Percentiles rank a stretch among this genome's conserved stretches.
Evolutionary conservation across 2,329 filamentous ascomycete genomes (phyloP).

Genomic region (Verticillium longisporum): DNA sequence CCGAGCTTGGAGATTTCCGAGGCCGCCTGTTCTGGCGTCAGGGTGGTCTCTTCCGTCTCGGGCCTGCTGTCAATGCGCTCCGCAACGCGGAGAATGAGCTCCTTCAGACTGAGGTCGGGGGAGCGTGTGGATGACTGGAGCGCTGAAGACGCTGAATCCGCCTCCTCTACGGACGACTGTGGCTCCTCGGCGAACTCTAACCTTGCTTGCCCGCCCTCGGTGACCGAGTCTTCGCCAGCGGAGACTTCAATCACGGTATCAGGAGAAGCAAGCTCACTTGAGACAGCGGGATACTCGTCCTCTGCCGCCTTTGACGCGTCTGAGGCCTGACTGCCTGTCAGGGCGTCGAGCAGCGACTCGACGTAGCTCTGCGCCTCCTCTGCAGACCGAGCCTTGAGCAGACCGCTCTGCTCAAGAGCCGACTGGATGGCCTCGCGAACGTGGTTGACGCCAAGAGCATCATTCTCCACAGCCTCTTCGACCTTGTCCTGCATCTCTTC

Average conservation of each 20-base stretch:
- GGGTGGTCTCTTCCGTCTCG: conserved; percentile 6
- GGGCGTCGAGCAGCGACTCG: conserved; percentile 40
- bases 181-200: background rate
- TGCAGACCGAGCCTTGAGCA: conserved; percentile 37
- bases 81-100: conserved; percentile 46
- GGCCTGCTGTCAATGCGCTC: conserved; percentile 33
- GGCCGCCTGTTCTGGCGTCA: conserved; percentile 14
- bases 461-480: conserved; percentile 50
- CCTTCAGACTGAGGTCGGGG: conserved; percentile 25
- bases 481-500: conserved; percentile 47
- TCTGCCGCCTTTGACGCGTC: background rate
- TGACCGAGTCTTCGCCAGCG: background rate
- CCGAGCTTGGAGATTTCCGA: conserved; percentile 32
- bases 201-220: background rate
- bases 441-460: conserved; percentile 42
- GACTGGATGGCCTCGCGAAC: conserved; percentile 49
- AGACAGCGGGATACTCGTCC: background rate
- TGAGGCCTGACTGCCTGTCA: conserved; percentile 24
- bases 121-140: background rate
- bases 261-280: background rate
- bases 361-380: conserved; percentile 41
- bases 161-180: background rate
- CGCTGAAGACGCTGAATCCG: background rate
- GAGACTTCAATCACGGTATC: background rate
- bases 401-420: conserved; percentile 47